A percentile compares a stretch with the other conserved stretches of the same genome.
Evolutionary conservation across 2,329 filamentous ascomycete genomes (phyloP).

Genomic region (Fusarium foetens): DNA sequence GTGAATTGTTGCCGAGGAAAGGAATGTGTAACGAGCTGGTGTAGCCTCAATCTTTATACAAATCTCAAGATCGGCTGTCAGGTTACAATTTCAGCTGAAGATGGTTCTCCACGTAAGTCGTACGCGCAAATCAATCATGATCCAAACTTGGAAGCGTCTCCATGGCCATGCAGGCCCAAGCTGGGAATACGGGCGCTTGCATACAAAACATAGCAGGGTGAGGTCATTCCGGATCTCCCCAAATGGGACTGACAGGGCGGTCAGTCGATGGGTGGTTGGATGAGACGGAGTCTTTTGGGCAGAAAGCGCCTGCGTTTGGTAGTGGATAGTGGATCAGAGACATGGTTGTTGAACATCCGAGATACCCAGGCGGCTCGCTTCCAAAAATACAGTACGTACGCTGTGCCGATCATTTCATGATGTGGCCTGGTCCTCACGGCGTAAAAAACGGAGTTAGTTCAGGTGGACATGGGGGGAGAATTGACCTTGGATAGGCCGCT

Average conservation of each 20-base stretch:
- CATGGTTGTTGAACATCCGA: neutral
- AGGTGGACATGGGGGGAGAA: neutral
- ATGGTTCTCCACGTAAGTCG: neutral
- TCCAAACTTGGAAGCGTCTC: slow-evolving; percentile 14
- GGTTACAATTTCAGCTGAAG: slow-evolving; percentile 1
- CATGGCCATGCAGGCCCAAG: neutral
- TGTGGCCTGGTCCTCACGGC: neutral
- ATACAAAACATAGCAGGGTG: slow-evolving; percentile 26
- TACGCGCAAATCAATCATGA: slow-evolving; percentile 3
- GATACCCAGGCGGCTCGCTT: neutral
- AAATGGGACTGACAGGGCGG: slow-evolving; percentile 20
- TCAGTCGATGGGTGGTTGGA: slow-evolving; percentile 23
- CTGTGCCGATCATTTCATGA: slow-evolving; percentile 28
- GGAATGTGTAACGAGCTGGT: neutral
- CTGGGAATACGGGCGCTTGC: slow-evolving; percentile 31
- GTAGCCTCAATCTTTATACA: slow-evolving; percentile 23
- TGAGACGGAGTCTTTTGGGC: neutral
- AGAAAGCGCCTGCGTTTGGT: slow-evolving; percentile 10
- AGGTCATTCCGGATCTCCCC: slow-evolving; percentile 17
- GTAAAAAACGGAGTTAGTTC: neutral
- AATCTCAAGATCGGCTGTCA: neutral
- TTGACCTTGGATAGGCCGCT: neutral
- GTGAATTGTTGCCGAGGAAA: slow-evolving; percentile 17
- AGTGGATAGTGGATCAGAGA: neutral
- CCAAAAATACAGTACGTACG: slow-evolving; percentile 20